A percentile compares a stretch with the other conserved stretches of the same genome.
Conservation (phyloP, 176 grass and related monocot genomes). For the Saccharum spontaneum region DNA sequence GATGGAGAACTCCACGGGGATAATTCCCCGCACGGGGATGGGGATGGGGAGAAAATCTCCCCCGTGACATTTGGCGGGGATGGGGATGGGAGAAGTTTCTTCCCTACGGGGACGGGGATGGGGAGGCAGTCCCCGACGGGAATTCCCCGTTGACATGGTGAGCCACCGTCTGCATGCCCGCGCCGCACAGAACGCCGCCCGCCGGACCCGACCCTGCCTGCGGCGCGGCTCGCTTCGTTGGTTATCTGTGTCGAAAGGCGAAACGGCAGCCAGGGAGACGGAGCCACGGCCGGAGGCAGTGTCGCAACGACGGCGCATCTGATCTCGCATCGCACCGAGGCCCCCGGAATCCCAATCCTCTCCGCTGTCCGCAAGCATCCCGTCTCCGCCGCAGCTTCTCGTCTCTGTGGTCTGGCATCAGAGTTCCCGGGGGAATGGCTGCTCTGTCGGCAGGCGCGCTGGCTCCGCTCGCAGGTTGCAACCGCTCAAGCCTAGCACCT, state of each 20-base stretch:
- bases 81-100: no score
- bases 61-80: no score
- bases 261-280: background rate
- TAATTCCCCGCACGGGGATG: no score
- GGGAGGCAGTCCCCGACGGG: no score
- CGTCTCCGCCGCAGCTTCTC: background rate
- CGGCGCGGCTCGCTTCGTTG: background rate
- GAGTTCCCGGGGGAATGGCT: background rate
- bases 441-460: constrained; percentile 11
- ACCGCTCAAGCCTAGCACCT: background rate
- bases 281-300: background rate
- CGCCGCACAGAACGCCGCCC: constrained; percentile 16
- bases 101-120: no score
- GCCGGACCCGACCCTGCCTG: background rate
- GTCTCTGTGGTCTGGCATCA: background rate
- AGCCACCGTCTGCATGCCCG: background rate
- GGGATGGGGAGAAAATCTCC: no score
- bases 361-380: background rate
- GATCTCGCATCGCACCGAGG: background rate
- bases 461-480: constrained; percentile 8
- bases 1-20: no score
- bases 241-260: background rate
- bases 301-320: background rate
- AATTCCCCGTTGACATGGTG: no score
- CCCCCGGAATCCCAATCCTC: background rate